Evolutionary conservation across 139 green algal species (phyloP), one percentile per base, ranked within the genome.

Genomic region (Chlorella ohadii): DNA sequence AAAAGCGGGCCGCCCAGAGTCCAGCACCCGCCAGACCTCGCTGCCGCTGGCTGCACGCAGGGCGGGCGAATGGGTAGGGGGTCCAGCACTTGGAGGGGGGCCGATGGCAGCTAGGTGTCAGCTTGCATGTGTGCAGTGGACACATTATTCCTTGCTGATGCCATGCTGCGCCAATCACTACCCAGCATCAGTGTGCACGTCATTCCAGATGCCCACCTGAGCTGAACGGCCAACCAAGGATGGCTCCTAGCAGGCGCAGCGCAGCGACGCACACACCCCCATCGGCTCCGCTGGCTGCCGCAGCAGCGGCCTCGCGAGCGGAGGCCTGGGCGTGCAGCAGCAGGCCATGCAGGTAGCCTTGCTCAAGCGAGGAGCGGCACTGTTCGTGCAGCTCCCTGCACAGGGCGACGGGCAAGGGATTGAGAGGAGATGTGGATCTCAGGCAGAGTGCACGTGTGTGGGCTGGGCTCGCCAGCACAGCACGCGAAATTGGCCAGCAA

Each of bases 151-250:
- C n/a, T n/a, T n/a, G n/a, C n/a, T n/a, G n/a, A n/a, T n/a, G n/a
- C n/a, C n/a, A n/a, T n/a, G n/a, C n/a, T n/a, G n/a, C n/a, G n/a
- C n/a, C n/a, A n/a, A n/a, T n/a, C n/a, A n/a, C n/a, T n/a, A n/a
- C n/a, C n/a, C n/a, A n/a, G n/a, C n/a, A n/a, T n/a, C n/a, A n/a
- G n/a, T n/a, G n/a, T n/a, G n/a, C n/a, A n/a, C n/a, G n/a, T n/a
- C n/a, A n/a, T n/a, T n/a, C n/a, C n/a, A 47, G 13, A 3, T 4
- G 11, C 75, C 17, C 57, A 72, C 47, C 57, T 6, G 75, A 85
- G 83, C 74, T 87, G 87, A 97, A 98, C 59, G 96, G 92, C 95
- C 95, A 98, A 6, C 67, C 41, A 23, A 98, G 87, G 1, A 96
- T 76, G 17, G 91, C 79, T 3, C 85, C 84, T 81, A 98, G 87